Conservation (phyloP, 805 yeast species). For the Candida mattraensis region DNA sequence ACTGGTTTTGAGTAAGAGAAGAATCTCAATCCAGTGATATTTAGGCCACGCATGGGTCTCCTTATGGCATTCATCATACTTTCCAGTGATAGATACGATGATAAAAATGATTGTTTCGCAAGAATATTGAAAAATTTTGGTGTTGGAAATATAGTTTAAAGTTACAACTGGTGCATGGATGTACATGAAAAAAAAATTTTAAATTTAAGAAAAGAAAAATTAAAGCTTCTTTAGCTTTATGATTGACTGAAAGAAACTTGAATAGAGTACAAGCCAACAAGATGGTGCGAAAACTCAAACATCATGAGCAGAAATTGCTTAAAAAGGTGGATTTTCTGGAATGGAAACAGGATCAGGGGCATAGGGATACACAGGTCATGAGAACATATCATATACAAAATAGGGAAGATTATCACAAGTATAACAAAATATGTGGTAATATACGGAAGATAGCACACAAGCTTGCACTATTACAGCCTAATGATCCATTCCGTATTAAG, state of each 20-base stretch:
- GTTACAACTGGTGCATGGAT: conserved; percentile 11
- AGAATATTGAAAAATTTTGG: not conserved
- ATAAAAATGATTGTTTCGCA: conserved; percentile 7
- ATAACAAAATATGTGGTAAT: conserved; percentile 90
- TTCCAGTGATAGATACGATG: conserved; percentile 5
- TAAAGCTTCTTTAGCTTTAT: not conserved
- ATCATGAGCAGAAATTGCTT: conserved; percentile 92
- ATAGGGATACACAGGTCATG: conserved; percentile 96
- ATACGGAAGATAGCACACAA: conserved; percentile 85
- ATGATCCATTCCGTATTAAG: conserved; percentile 81
- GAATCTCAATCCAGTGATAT: conserved; percentile 7
- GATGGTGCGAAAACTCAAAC: conserved; percentile 84
- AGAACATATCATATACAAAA: conserved; percentile 89
- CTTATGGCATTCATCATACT: conserved; percentile 2
- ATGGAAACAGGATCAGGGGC: conserved; percentile 96
- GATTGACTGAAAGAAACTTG: not conserved
- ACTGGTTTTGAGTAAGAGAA: conserved; percentile 35
- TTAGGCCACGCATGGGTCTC: conserved; percentile 1
- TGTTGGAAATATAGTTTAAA: too few relatives aligned
- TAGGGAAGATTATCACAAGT: conserved; percentile 93
- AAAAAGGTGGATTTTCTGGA: conserved; percentile 95
- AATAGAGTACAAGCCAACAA: too few relatives aligned
- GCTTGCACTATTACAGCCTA: conserved; percentile 79
- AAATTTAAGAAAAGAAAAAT: not conserved
- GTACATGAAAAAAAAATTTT: conserved; percentile 8